Conservation (phyloP, 2,329 filamentous ascomycete species). For the Oidium heveae region DNA sequence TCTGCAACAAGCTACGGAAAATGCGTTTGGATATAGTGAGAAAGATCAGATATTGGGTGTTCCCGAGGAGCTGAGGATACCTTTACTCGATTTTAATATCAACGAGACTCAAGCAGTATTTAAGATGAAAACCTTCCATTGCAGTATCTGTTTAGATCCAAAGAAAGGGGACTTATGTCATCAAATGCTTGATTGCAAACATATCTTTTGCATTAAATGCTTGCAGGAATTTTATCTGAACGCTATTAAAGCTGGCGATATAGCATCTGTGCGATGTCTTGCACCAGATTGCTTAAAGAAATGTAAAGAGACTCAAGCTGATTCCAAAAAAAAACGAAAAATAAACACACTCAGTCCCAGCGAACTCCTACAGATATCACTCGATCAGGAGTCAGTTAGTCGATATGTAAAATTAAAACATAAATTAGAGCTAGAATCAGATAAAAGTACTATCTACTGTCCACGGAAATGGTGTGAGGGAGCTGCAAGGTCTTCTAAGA, state of each 20-base stretch:
- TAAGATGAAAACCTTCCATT: conserved; percentile 64
- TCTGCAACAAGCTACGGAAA: conserved; percentile 30
- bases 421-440: conserved; percentile 74
- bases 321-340: conserved; percentile 25
- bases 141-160: conserved; percentile 73
- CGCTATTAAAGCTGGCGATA: conserved; percentile 64
- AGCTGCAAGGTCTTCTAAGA: conserved; percentile 51
- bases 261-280: conserved; percentile 57
- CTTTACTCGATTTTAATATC: conserved; percentile 54
- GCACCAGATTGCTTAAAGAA: conserved; percentile 54
- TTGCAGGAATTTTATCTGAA: conserved; percentile 74
- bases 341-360: conserved; percentile 50
- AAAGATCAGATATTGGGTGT: conserved; percentile 24
- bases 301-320: conserved; percentile 14
- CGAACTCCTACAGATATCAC: conserved; percentile 56
- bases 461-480: conserved; percentile 83
- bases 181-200: conserved; percentile 55
- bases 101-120: conserved; percentile 51
- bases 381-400: conserved; percentile 46
- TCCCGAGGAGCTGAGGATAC: conserved; percentile 33
- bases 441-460: conserved; percentile 81
- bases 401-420: conserved; percentile 79
- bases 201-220: conserved; percentile 80
- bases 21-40: conserved; percentile 31
- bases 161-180: conserved; percentile 73